Percentiles rank a stretch among this genome's conserved stretches.
Evolutionary conservation across 1,139 yeast species (phyloP).

Genomic region (Candida pseudoviswanathii): DNA sequence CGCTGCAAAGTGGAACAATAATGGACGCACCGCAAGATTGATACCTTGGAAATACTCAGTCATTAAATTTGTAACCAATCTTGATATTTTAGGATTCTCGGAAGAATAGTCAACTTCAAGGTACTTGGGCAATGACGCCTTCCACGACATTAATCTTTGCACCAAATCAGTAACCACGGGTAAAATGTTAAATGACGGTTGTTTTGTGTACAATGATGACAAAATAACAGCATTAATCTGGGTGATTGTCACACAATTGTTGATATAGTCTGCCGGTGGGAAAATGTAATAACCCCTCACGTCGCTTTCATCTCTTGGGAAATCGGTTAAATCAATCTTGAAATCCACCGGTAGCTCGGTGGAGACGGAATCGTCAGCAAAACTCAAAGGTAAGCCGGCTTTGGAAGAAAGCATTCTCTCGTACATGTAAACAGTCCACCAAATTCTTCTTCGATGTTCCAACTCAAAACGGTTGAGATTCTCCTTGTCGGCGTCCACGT

Average conservation of each 20-base stretch:
- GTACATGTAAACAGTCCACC: slow-evolving; percentile 94
- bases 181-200: slow-evolving; percentile 70
- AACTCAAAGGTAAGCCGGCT: slow-evolving; percentile 79
- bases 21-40: slow-evolving; percentile 79
- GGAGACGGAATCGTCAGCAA: slow-evolving; percentile 77
- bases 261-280: slow-evolving; percentile 79
- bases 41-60: slow-evolving; percentile 87
- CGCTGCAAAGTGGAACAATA: slow-evolving; percentile 77
- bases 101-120: slow-evolving; percentile 64
- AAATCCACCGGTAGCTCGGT: slow-evolving; percentile 77
- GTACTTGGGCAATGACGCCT: slow-evolving; percentile 62
- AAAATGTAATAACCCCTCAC: slow-evolving; percentile 63
- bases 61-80: slow-evolving; percentile 76
- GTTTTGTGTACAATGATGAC: slow-evolving; percentile 72
- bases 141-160: slow-evolving; percentile 71
- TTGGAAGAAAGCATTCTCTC: slow-evolving; percentile 85
- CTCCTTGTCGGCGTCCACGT: slow-evolving; percentile 77
- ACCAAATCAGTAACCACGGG: slow-evolving; percentile 76
- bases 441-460: slow-evolving; percentile 78
- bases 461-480: slow-evolving; percentile 62
- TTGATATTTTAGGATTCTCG: slow-evolving; percentile 57
- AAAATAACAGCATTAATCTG: slow-evolving; percentile 78
- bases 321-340: slow-evolving; percentile 56
- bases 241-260: slow-evolving; percentile 78
- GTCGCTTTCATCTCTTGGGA: slow-evolving; percentile 53